Evolutionary conservation across 768 basidiomycete genomes (phyloP).

Genomic region (Suillus placidus): DNA sequence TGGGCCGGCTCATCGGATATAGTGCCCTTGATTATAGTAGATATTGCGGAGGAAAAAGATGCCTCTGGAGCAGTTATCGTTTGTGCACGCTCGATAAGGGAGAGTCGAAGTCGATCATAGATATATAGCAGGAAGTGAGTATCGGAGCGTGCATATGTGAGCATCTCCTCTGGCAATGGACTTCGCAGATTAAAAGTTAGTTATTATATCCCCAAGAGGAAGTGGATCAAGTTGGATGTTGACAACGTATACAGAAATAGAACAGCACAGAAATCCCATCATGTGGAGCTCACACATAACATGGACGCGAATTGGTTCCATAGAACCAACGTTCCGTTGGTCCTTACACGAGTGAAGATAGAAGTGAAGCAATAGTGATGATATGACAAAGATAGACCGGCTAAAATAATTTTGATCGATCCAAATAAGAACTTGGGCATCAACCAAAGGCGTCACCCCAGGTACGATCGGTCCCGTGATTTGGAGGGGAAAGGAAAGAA

Average conservation of each 20-base stretch:
- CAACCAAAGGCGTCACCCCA: background rate
- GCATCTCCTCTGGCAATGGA: constrained; percentile 87
- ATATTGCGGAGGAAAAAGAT: constrained; percentile 29
- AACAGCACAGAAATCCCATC: background rate
- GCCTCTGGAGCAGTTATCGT: constrained; percentile 41
- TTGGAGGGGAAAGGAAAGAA: background rate
- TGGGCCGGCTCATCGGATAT: constrained; percentile 30
- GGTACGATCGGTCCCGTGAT: background rate
- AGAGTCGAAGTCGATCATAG: constrained; percentile 88
- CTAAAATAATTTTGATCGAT: background rate
- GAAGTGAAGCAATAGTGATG: background rate
- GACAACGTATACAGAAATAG: background rate
- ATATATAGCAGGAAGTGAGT: constrained; percentile 94
- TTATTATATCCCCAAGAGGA: background rate
- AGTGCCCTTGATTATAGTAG: constrained; percentile 25
- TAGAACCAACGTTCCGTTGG: background rate
- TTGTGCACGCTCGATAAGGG: constrained; percentile 71
- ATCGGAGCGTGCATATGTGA: constrained; percentile 91
- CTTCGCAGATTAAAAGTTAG: constrained; percentile 31
- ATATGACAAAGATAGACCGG: background rate
- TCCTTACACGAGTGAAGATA: background rate
- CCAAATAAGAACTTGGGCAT: background rate
- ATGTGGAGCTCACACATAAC: background rate
- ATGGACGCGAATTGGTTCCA: background rate
- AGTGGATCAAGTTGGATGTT: background rate